These are phyloP conservation scores for Chloris gayana DNA, from an alignment of 176 grass and related monocot genomes.

Conservation along the genomic window DNA sequence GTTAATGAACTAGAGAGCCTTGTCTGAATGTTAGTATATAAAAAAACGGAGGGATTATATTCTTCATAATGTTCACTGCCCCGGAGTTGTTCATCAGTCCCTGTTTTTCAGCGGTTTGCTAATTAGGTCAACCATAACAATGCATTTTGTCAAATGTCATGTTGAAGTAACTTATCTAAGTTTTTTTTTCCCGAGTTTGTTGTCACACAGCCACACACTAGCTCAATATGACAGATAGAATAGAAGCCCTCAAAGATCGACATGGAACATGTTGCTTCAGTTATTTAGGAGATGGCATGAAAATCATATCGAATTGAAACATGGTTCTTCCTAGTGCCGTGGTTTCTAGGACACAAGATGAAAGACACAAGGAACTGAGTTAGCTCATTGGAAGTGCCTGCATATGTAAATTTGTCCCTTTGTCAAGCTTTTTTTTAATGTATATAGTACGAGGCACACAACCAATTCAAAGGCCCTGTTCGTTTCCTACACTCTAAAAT, in stretches of 20 bases:
- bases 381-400: background rate
- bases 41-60: too few species aligned
- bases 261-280: background rate
- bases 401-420: background rate
- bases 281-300: background rate
- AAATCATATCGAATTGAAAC: background rate
- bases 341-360: background rate
- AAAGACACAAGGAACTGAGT: too few species aligned
- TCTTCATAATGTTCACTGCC: background rate
- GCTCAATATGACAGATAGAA: background rate
- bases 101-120: background rate
- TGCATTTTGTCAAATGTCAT: background rate
- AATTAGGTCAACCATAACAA: slow-evolving; percentile 2
- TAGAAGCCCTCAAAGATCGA: background rate
- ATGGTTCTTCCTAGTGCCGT: background rate
- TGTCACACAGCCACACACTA: background rate
- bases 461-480: background rate
- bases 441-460: background rate
- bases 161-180: too few species aligned
- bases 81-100: slow-evolving; percentile 5
- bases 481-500: too few species aligned
- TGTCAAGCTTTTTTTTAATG: background rate
- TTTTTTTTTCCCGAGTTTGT: background rate
- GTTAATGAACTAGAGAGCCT: too few species aligned
- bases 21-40: too few species aligned